Conservation (phyloP, 176 grass and related monocot species). For the Sorghum bicolor region DNA sequence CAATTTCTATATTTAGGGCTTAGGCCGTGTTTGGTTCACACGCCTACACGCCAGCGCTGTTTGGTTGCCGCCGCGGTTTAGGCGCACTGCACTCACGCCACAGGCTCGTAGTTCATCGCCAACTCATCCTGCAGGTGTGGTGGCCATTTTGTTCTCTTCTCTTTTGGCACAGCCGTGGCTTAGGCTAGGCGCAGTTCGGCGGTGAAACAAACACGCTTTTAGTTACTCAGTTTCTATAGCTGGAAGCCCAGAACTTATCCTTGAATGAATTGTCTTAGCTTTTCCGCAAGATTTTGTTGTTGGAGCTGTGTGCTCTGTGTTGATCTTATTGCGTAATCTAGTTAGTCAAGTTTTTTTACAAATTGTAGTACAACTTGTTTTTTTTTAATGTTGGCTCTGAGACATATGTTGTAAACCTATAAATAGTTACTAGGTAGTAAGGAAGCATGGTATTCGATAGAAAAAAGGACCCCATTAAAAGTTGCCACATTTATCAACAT, state of each 20-base stretch:
- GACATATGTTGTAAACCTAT: background rate
- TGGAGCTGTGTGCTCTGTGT: background rate
- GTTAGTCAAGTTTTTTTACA: background rate
- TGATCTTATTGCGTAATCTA: background rate
- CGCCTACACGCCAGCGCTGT: background rate
- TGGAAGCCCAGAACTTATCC: background rate
- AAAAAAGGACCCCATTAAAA: background rate
- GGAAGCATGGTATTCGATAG: background rate
- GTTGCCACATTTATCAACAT: background rate
- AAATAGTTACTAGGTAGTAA: slow-evolving; percentile 2
- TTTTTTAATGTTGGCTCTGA: background rate
- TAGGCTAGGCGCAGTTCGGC: background rate
- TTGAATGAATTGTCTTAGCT: background rate
- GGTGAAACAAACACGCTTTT: background rate
- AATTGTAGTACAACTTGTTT: background rate
- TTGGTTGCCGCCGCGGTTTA: background rate
- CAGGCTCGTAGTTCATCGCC: background rate
- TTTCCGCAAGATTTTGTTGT: background rate
- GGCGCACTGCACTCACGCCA: background rate
- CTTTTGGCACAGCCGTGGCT: background rate
- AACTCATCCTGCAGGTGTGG: background rate
- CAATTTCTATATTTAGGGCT: background rate
- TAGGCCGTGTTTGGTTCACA: background rate
- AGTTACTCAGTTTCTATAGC: background rate
- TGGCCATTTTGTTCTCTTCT: background rate